Evolutionary conservation across 305 asterid species (phyloP).

Genomic region (Fraxinus velutina): DNA sequence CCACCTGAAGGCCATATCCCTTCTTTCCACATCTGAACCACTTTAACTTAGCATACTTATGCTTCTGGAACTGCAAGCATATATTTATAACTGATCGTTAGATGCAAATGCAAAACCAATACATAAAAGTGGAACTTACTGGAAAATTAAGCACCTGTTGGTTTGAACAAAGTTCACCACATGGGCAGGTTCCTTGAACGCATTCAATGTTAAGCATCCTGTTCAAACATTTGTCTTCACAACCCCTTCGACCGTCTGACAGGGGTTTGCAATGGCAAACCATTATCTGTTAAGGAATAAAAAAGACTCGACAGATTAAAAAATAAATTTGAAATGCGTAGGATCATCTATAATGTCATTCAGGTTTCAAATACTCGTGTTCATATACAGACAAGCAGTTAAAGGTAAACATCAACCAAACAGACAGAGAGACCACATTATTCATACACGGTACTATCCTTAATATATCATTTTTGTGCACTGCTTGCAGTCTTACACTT

Average conservation of each 20-base stretch:
- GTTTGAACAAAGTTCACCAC: constrained; percentile 83
- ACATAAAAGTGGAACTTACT: constrained; percentile 13
- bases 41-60: constrained; percentile 65
- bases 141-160: constrained; percentile 56
- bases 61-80: constrained; percentile 76
- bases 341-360: constrained; percentile 16
- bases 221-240: constrained; percentile 78
- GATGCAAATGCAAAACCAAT: not conserved
- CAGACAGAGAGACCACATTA: constrained; percentile 5
- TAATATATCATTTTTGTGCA: not conserved
- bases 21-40: constrained; percentile 80
- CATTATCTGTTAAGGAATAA: constrained; percentile 60
- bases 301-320: not conserved
- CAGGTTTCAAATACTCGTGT: constrained; percentile 6
- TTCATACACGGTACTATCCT: not conserved
- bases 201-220: constrained; percentile 89
- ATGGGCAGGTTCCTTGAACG: constrained; percentile 77
- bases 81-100: not conserved
- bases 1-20: constrained; percentile 82
- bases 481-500: not conserved
- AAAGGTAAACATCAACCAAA: constrained; percentile 10
- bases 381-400: constrained; percentile 6
- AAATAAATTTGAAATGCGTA: constrained; percentile 6
- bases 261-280: constrained; percentile 86
- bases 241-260: constrained; percentile 73